Evolutionary conservation across 305 asterid genomes (phyloP).

Genomic region (Fraxinus baroniana): DNA sequence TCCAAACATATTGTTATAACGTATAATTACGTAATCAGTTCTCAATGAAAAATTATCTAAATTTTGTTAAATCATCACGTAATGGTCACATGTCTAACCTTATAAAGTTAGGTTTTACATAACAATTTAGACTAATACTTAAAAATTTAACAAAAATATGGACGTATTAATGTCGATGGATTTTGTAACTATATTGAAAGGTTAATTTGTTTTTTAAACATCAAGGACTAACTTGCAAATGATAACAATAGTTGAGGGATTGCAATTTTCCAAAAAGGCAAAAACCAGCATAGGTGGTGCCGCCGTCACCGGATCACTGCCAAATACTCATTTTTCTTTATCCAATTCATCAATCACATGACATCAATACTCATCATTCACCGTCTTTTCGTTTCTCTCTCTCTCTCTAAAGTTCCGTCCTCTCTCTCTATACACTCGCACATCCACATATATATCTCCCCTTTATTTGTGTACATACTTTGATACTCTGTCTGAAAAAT

Average conservation of each 20-base stretch:
- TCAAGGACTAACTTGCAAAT: background rate
- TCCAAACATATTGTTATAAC: background rate
- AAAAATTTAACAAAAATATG: too few species aligned
- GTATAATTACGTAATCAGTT: background rate
- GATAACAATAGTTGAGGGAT: background rate
- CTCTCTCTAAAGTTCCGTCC: background rate
- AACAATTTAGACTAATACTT: background rate
- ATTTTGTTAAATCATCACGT: background rate
- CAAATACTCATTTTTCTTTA: slow-evolving; percentile 18
- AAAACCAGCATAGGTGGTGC: slow-evolving; percentile 34
- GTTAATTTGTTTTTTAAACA: background rate
- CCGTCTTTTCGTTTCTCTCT: background rate
- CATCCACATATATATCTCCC: background rate
- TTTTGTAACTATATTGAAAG: background rate
- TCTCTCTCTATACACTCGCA: slow-evolving; percentile 16
- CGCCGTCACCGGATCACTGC: slow-evolving; percentile 38
- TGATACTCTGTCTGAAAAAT: slow-evolving; percentile 17
- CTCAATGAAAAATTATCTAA: background rate
- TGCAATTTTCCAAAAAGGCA: slow-evolving; percentile 3
- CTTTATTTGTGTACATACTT: slow-evolving; percentile 6
- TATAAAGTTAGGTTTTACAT: background rate
- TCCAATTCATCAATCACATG: background rate
- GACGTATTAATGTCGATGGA: background rate
- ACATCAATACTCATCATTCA: slow-evolving; percentile 15
- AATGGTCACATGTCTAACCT: background rate